Conservation (phyloP, 164 flowering plant genomes). For the Platanus orientalis region DNA sequence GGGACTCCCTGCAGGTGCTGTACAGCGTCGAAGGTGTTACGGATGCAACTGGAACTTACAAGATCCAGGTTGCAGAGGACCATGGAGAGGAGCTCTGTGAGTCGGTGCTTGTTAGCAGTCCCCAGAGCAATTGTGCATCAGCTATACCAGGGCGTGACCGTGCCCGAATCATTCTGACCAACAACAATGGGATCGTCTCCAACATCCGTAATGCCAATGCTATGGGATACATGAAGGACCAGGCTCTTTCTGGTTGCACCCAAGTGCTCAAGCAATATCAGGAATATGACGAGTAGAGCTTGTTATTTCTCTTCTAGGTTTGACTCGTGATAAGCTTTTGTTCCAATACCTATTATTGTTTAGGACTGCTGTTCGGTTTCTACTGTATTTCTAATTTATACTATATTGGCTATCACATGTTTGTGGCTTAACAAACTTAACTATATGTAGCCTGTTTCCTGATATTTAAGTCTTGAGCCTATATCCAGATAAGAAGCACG, state of each 20-base stretch:
- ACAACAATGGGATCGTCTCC: constrained; percentile 59
- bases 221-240: constrained; percentile 45
- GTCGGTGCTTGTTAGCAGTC: constrained; percentile 50
- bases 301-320: no score
- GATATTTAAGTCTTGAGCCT: no score
- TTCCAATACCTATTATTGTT: no score
- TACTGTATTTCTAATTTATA: no score
- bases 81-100: constrained; percentile 53
- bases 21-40: constrained; percentile 43
- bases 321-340: no score
- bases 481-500: no score
- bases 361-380: no score
- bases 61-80: constrained; percentile 39
- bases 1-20: constrained; percentile 21
- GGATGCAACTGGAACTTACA: constrained; percentile 48
- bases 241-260: constrained; percentile 38
- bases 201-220: constrained; percentile 48
- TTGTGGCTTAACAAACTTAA: no score
- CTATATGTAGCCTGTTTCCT: no score
- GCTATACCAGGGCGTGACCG: constrained; percentile 51
- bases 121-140: constrained; percentile 30
- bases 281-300: constrained; percentile 25
- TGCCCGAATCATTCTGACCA: constrained; percentile 56
- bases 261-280: constrained; percentile 46
- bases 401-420: no score